Conservation (phyloP, 2,329 filamentous ascomycete genomes). For the Ophiostoma himal-ulmi region DNA sequence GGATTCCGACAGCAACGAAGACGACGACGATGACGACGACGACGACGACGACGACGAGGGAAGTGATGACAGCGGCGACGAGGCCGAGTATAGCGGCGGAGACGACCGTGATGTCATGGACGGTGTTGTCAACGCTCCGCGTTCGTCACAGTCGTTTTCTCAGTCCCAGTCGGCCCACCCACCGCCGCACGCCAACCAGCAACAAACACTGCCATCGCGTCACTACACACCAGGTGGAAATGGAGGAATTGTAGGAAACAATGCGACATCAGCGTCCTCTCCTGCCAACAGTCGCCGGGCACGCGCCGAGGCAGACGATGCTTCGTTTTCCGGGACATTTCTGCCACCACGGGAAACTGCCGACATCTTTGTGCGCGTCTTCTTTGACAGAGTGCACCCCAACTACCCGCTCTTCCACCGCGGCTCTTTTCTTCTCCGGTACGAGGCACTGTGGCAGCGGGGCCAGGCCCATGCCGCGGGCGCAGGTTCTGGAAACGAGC, state of each 20-base stretch:
- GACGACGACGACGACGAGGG: slow-evolving; percentile 19
- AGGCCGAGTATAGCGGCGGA: not conserved
- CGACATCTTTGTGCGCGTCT: slow-evolving; percentile 25
- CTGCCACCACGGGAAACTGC: slow-evolving; percentile 24
- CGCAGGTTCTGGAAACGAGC: not conserved
- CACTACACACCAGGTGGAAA: slow-evolving; percentile 9
- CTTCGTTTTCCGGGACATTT: slow-evolving; percentile 16
- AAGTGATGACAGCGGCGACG: slow-evolving; percentile 13
- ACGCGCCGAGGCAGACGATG: slow-evolving; percentile 21
- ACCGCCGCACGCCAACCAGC: not conserved
- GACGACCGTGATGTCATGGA: slow-evolving; percentile 18
- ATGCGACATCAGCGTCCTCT: slow-evolving; percentile 13
- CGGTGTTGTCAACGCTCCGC: slow-evolving; percentile 8
- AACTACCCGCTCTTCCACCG: slow-evolving; percentile 25
- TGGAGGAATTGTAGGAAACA: not conserved
- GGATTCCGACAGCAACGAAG: slow-evolving; percentile 13
- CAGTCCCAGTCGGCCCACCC: not conserved
- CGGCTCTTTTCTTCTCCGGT: slow-evolving; percentile 18
- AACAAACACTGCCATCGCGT: not conserved
- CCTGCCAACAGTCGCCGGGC: slow-evolving; percentile 19
- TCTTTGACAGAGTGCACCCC: slow-evolving; percentile 26
- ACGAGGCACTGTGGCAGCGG: slow-evolving; percentile 24
- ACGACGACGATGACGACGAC: slow-evolving; percentile 15
- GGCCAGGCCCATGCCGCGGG: not conserved
- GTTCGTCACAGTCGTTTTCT: not conserved